These are phyloP conservation scores for Nakazawaea sp. DNA, from an alignment of 805 yeast genomes.

Conservation along the genomic window DNA sequence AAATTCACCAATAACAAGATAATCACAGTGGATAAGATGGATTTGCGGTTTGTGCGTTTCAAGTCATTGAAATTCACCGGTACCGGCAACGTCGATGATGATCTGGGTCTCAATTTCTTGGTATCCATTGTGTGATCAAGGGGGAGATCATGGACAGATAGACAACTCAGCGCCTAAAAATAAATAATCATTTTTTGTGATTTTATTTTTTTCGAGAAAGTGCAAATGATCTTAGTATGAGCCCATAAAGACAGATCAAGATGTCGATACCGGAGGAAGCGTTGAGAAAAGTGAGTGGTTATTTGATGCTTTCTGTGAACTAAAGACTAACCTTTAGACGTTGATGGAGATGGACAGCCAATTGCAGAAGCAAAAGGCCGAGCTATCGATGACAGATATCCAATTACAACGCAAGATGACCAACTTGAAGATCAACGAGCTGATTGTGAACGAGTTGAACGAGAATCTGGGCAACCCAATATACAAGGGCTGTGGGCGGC, in stretches of 20 bases:
- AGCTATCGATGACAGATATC: constrained; percentile 45
- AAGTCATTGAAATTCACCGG: constrained; percentile 10
- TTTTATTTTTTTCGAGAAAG: too few species aligned
- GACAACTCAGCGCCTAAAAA: too few species aligned
- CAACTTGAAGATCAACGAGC: constrained; percentile 43
- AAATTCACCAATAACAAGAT: constrained; percentile 6
- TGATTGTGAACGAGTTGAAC: constrained; percentile 51
- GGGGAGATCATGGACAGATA: too few species aligned
- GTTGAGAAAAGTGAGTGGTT: constrained; percentile 7
- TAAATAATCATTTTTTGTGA: too few species aligned
- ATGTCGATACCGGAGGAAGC: constrained; percentile 10
- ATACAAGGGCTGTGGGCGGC: constrained; percentile 84
- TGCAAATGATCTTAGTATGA: too few species aligned
- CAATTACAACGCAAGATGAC: constrained; percentile 44
- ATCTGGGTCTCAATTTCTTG: constrained; percentile 7
- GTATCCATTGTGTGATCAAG: too few species aligned
- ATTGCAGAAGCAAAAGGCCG: constrained; percentile 51
- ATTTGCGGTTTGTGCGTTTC: constrained; percentile 2
- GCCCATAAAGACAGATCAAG: too few species aligned
- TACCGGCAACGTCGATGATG: constrained; percentile 9
- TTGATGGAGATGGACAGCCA: constrained; percentile 63
- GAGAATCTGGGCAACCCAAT: constrained; percentile 37
- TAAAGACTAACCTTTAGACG: constrained; percentile 25
- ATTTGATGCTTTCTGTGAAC: neutral
- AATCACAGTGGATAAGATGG: neutral